Evolutionary conservation across 371 early-diverging fungal genomes (phyloP).

Genomic region (Parasitella parasitica): DNA sequence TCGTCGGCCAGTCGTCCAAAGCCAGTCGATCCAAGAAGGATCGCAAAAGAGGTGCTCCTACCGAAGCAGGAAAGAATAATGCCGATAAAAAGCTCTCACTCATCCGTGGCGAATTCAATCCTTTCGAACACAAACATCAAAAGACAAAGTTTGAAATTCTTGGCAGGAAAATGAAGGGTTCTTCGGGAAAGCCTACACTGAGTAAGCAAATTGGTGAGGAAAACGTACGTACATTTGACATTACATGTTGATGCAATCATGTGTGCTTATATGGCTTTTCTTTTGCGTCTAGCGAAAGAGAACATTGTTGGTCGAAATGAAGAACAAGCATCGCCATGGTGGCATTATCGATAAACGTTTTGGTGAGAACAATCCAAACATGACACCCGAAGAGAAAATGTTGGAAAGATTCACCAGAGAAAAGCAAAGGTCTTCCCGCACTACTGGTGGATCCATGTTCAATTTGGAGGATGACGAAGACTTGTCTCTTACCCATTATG

Average conservation of each 20-base stretch:
- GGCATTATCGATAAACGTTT: conserved; percentile 91
- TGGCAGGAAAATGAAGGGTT: conserved; percentile 86
- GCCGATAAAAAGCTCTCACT: conserved; percentile 49
- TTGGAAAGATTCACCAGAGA: conserved; percentile 90
- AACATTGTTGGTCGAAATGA: conserved; percentile 78
- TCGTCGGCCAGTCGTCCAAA: conserved; percentile 72
- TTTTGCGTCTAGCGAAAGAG: conserved; percentile 64
- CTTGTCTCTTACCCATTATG: conserved; percentile 82
- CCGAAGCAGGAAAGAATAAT: conserved; percentile 57
- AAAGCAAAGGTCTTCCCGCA: conserved; percentile 51
- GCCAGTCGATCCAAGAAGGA: conserved; percentile 62
- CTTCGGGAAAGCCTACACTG: conserved; percentile 76
- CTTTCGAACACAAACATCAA: conserved; percentile 85
- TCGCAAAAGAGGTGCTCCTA: conserved; percentile 59
- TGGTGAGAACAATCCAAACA: conserved; percentile 85
- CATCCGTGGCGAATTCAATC: conserved; percentile 73
- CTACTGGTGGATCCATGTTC: conserved; percentile 52
- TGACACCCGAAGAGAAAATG: conserved; percentile 96
- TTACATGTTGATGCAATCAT: not conserved
- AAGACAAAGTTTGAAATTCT: conserved; percentile 81
- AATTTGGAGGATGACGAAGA: conserved; percentile 80
- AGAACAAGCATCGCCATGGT: conserved; percentile 67
- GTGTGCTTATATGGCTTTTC: too few relatives aligned
- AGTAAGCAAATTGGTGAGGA: conserved; percentile 84
- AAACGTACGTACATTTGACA: conserved; percentile 45